These are phyloP conservation scores for Russula dissimulans DNA, from an alignment of 768 basidiomycete species.

Conservation along the genomic window DNA sequence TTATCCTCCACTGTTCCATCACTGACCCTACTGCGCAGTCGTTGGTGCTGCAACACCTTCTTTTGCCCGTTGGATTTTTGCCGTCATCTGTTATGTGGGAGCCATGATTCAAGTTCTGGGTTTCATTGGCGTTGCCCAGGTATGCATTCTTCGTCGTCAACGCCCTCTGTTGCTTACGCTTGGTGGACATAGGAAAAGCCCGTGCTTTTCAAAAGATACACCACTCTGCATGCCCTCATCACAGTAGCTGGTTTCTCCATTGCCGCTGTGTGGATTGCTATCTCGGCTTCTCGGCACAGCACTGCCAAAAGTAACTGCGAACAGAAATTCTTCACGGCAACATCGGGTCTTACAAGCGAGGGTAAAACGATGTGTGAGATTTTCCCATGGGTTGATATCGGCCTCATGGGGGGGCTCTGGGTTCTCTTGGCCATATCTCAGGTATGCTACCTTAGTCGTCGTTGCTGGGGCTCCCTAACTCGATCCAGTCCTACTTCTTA, in stretches of 20 bases:
- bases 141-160: slow-evolving; percentile 27
- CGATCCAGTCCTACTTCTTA: slow-evolving; percentile 39
- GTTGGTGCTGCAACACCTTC: slow-evolving; percentile 81
- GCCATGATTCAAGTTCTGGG: slow-evolving; percentile 75
- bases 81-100: slow-evolving; percentile 64
- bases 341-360: slow-evolving; percentile 34
- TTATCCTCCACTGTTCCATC: neutral
- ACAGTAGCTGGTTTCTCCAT: slow-evolving; percentile 59
- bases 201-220: slow-evolving; percentile 56
- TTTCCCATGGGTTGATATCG: slow-evolving; percentile 88
- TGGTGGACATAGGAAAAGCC: slow-evolving; percentile 47
- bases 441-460: slow-evolving; percentile 33
- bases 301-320: slow-evolving; percentile 63
- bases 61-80: slow-evolving; percentile 67
- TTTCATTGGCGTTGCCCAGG: slow-evolving; percentile 75
- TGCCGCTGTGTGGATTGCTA: slow-evolving; percentile 70
- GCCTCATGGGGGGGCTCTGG: slow-evolving; percentile 88
- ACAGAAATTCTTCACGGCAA: slow-evolving; percentile 40
- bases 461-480: slow-evolving; percentile 28
- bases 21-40: slow-evolving; percentile 37
- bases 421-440: slow-evolving; percentile 69
- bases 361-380: slow-evolving; percentile 75
- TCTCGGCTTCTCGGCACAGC: slow-evolving; percentile 70
- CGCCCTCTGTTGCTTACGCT: neutral
- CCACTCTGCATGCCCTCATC: slow-evolving; percentile 50